phyloP scores from a whole-genome alignment of 192 early-diverging fungal genomes.

The Podila epicladia region DNA sequence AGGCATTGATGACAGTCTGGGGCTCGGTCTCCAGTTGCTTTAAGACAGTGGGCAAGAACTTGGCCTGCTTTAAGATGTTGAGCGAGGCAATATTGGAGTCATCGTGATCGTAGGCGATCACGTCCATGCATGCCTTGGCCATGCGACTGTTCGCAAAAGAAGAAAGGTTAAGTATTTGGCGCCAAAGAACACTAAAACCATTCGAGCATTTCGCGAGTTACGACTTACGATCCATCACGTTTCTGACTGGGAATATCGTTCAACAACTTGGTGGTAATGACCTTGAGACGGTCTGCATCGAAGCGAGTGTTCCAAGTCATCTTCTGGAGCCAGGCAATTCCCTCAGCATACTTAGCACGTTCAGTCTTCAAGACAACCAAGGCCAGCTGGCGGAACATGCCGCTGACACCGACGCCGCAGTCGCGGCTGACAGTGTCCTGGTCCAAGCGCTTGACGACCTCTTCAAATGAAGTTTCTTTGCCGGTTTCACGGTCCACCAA shows the following conservation, averaged over 20 bases:
- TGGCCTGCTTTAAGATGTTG: constrained; percentile 56
- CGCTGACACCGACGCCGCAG: constrained; percentile 49
- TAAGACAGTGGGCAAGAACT: constrained; percentile 59
- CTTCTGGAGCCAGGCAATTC: constrained; percentile 62
- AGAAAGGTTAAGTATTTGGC: background rate
- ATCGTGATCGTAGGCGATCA: constrained; percentile 52
- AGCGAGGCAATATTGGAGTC: constrained; percentile 59
- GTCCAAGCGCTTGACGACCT: constrained; percentile 60
- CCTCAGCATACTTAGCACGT: constrained; percentile 60
- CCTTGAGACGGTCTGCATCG: constrained; percentile 63
- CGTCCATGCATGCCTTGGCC: constrained; percentile 51
- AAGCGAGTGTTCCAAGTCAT: constrained; percentile 67
- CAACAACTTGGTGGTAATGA: constrained; percentile 58
- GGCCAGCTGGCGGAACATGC: constrained; percentile 50
- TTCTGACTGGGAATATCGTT: constrained; percentile 67
- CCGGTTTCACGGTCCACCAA: constrained; percentile 51
- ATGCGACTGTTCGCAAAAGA: constrained; percentile 44
- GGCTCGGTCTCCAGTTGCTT: constrained; percentile 57
- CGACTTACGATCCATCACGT: constrained; percentile 61
- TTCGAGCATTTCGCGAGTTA: background rate
- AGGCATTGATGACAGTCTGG: constrained; percentile 50
- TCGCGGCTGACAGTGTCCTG: constrained; percentile 63
- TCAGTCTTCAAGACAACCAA: constrained; percentile 47
- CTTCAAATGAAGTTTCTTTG: constrained; percentile 54
- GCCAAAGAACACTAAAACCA: background rate